Evolutionary conservation across 768 basidiomycete genomes (phyloP), one percentile per base, ranked within the genome.

Genomic region (Macrolepiota fuliginosa): DNA sequence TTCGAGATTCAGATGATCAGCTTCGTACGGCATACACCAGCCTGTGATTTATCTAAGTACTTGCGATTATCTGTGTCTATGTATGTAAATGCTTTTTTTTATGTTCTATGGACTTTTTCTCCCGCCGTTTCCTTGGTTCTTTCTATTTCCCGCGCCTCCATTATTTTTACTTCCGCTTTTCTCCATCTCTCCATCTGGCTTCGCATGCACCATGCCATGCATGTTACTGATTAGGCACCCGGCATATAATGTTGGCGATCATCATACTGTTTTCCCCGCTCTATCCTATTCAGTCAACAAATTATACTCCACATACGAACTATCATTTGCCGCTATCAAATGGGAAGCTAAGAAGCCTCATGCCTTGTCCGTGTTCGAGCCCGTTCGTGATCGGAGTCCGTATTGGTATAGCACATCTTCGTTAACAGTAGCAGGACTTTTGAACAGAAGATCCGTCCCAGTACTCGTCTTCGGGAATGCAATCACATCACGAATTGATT

Each of bases 401-500:
- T 92, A 92, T 70, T 89, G 84, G 64, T 78, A 67, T 56, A 94
- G 74, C 36, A 83, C 76, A 36, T 83, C 79, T 24, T 75, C 70
- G 59, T 71, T 68, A 58, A 87, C 79, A 17, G 82, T 67, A 12
- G 91, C 86, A 42, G 96, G 96, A 73, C 93, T 94, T 74, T 86
- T 90, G 81, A 97, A 95, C 40, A 96, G 84, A 46, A 88, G 84
- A 75, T 98, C 96, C 24, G 86, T 83, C 4, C 96, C 95, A 62
- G 77, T 84, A 42, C 86, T 84, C 7, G 91, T 90, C 79, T 98
- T 98, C 9, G 96, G 96, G 78, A 98, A 98, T 19, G 96, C 96
- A 65, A 98, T 96, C 65, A 98, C 96, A 68, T 97, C 94, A 63
- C 94, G 83, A 66, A 98, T 98, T 40, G 94, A 94, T 62, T 84